A percentile compares a stretch with the other conserved stretches of the same genome.
phyloP scores from a whole-genome alignment of 345 rosid genomes.

The Gossypium sturtianum region DNA sequence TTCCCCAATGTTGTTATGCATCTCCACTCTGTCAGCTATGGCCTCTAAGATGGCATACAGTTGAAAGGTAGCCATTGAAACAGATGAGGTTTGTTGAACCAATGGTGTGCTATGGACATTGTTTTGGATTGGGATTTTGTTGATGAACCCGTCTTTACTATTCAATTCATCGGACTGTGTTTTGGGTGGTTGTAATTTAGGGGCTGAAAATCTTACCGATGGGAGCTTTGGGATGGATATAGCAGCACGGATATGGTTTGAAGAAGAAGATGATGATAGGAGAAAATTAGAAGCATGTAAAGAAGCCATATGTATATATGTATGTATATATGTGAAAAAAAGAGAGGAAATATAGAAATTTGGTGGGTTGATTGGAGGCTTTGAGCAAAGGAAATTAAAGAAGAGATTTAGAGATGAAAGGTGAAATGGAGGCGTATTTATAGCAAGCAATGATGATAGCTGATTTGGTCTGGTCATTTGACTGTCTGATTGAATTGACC shows the following conservation, averaged over 20 bases:
- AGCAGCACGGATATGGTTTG: conserved; percentile 28
- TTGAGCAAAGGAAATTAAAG: not conserved
- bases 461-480: not conserved
- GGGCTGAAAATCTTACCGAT: conserved; percentile 28
- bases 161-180: not conserved
- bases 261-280: conserved; percentile 27
- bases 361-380: not conserved
- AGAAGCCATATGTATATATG: conserved; percentile 32
- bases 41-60: conserved; percentile 38
- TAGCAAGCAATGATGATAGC: not conserved
- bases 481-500: not conserved
- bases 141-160: not conserved
- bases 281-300: conserved; percentile 31
- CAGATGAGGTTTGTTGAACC: not conserved
- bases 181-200: conserved; percentile 13
- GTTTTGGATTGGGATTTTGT: conserved; percentile 4
- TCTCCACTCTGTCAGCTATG: conserved; percentile 42
- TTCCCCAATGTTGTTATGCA: conserved; percentile 48
- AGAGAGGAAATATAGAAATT: too few species aligned
- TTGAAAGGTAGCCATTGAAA: conserved; percentile 6
- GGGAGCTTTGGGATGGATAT: conserved; percentile 43
- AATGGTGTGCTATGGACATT: not conserved
- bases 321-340: not conserved
- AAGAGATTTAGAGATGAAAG: not conserved
- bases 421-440: not conserved